Conservation (phyloP, 805 yeast genomes). For the Saturnispora galanensis region DNA sequence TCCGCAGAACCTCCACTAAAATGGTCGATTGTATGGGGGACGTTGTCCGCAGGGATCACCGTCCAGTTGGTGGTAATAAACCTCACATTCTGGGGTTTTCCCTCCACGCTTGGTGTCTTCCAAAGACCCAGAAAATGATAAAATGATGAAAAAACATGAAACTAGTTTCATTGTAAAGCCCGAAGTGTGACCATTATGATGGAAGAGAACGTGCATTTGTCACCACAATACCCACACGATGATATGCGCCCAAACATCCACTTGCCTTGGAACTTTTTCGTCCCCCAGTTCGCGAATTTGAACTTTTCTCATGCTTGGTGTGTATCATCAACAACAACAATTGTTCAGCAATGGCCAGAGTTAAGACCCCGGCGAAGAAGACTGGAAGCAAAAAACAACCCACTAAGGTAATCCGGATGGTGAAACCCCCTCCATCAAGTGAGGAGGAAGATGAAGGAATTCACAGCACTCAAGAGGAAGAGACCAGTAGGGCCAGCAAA, state of each 20-base stretch:
- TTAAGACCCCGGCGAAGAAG: slow-evolving; percentile 4
- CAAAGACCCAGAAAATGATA: too few species aligned
- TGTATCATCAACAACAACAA: too few species aligned
- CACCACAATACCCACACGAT: not conserved
- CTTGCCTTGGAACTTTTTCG: not conserved
- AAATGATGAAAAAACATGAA: too few species aligned
- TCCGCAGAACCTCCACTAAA: not conserved
- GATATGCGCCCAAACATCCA: not conserved
- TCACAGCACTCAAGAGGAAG: not conserved
- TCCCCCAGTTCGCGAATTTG: too few species aligned
- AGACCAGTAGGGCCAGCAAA: not conserved
- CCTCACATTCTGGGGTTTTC: too few species aligned
- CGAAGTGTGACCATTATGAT: not conserved
- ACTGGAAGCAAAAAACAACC: not conserved
- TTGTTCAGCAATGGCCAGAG: slow-evolving; percentile 1
- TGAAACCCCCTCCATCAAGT: slow-evolving; percentile 8
- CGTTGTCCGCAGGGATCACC: not conserved
- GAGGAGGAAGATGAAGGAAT: slow-evolving; percentile 5
- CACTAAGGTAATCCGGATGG: slow-evolving; percentile 1
- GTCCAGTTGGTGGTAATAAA: too few species aligned
- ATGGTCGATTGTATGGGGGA: not conserved
- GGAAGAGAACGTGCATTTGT: not conserved
- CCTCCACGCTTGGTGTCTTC: too few species aligned
- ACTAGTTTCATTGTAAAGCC: too few species aligned
- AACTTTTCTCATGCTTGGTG: too few species aligned